These are phyloP conservation scores for Brettanomyces bruxellensis DNA, from an alignment of 805 yeast species.

Conservation along the genomic window DNA sequence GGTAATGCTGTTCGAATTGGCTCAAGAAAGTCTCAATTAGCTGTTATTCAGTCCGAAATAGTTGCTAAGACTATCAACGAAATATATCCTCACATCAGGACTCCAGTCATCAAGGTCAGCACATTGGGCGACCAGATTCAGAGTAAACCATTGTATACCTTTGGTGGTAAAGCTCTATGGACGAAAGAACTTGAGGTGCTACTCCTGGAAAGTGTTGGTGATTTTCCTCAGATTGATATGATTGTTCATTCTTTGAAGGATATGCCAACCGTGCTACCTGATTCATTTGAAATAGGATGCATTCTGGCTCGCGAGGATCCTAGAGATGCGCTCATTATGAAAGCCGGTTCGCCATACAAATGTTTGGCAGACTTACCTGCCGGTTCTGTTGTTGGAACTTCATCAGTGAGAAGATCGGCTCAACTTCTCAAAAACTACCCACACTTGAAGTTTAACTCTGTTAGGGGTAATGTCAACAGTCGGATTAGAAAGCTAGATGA, in stretches of 20 bases:
- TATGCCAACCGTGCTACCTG: conserved; percentile 82
- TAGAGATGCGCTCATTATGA: conserved; percentile 83
- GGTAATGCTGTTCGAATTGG: conserved; percentile 44
- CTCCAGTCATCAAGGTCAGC: conserved; percentile 69
- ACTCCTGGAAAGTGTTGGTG: conserved; percentile 54
- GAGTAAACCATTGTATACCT: conserved; percentile 78
- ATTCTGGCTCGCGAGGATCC: conserved; percentile 86
- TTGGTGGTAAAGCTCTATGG: conserved; percentile 96
- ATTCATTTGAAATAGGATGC: conserved; percentile 83
- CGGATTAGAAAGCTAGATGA: conserved; percentile 76
- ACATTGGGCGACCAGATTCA: conserved; percentile 90
- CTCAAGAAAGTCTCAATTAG: conserved; percentile 81
- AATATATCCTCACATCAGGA: conserved; percentile 52
- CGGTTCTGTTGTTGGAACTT: conserved; percentile 87
- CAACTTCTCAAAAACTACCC: conserved; percentile 79
- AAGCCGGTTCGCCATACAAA: conserved; percentile 51
- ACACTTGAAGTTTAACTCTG: conserved; percentile 65
- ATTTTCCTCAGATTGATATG: conserved; percentile 64
- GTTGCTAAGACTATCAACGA: conserved; percentile 53
- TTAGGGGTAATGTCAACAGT: conserved; percentile 79
- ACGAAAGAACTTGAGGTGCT: conserved; percentile 87
- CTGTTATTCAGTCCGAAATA: conserved; percentile 76
- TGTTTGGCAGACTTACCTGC: conserved; percentile 66
- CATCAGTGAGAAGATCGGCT: conserved; percentile 89
- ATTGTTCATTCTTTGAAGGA: conserved; percentile 93